phyloP scores from a whole-genome alignment of 768 basidiomycete species.

The Scleroderma citrinum region DNA sequence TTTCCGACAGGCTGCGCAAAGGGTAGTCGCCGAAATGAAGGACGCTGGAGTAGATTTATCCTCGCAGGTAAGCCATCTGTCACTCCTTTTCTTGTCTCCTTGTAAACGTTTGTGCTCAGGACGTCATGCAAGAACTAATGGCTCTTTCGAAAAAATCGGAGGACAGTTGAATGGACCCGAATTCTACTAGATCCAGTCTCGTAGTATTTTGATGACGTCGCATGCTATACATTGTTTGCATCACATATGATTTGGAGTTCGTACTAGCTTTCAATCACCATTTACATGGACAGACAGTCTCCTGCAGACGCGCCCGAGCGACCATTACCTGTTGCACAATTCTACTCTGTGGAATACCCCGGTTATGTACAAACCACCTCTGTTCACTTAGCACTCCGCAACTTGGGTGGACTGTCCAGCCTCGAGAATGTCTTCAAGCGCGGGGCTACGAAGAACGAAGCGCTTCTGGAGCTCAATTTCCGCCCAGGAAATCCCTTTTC shows the following conservation, averaged over 20 bases:
- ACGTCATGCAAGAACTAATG: conserved; percentile 33
- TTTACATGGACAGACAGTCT: conserved; percentile 4
- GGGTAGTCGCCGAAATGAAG: conserved; percentile 43
- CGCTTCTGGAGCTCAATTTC: conserved; percentile 71
- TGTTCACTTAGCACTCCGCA: conserved; percentile 53
- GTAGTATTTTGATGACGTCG: too few species aligned
- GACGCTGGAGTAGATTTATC: conserved; percentile 57
- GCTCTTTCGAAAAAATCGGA: conserved; percentile 25
- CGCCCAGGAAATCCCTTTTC: conserved; percentile 70
- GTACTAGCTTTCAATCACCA: neutral
- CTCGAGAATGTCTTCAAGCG: conserved; percentile 77
- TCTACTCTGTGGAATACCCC: conserved; percentile 86
- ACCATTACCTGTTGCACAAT: conserved; percentile 51
- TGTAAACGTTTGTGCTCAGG: conserved; percentile 26
- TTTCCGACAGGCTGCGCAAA: conserved; percentile 43
- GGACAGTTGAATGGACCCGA: conserved; percentile 8
- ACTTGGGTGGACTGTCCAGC: conserved; percentile 62
- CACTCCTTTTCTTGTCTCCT: neutral
- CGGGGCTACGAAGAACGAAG: conserved; percentile 52
- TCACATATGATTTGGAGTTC: neutral
- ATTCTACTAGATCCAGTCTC: too few species aligned
- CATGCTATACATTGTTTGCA: neutral
- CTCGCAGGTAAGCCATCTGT: conserved; percentile 38
- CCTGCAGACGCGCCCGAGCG: conserved; percentile 30
- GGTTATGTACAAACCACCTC: conserved; percentile 70